These are phyloP conservation scores for Trichosporon ovoides DNA, from an alignment of 1,284 basidiomycete species.

Conservation along the genomic window DNA sequence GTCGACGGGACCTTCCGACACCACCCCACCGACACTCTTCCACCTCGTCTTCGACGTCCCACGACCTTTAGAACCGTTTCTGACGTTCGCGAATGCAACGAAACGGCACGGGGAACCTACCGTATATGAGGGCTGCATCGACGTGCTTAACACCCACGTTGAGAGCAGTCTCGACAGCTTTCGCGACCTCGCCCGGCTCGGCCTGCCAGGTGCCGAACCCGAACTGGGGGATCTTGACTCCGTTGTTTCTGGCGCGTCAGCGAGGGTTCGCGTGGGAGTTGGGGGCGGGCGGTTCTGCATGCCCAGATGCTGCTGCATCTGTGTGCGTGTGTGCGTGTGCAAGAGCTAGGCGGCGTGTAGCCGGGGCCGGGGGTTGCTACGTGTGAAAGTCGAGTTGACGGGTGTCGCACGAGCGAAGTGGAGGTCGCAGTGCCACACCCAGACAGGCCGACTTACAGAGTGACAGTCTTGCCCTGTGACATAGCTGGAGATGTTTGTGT, in stretches of 20 bases:
- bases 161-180: slow-evolving; percentile 9
- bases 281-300: background rate
- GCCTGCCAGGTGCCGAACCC: slow-evolving; percentile 81
- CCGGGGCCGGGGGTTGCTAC: too few relatives aligned
- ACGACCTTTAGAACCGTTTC: background rate
- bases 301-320: too few relatives aligned
- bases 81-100: background rate
- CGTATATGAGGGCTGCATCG: slow-evolving; percentile 62
- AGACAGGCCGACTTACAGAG: background rate
- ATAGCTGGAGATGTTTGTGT: background rate
- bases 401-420: background rate
- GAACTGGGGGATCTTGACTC: slow-evolving; percentile 58
- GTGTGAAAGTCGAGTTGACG: too few relatives aligned
- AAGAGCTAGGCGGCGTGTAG: too few relatives aligned
- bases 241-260: slow-evolving; percentile 24
- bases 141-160: slow-evolving; percentile 55
- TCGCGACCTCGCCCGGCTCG: slow-evolving; percentile 62
- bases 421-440: background rate
- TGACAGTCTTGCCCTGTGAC: background rate
- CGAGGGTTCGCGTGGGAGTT: background rate
- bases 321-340: too few relatives aligned
- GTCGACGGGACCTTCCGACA: too few relatives aligned
- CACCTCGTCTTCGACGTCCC: background rate
- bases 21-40: background rate
- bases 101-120: background rate